Base-by-base conservation (phyloP, 306 rosid genomes). In the Quercus cerris region DNA sequence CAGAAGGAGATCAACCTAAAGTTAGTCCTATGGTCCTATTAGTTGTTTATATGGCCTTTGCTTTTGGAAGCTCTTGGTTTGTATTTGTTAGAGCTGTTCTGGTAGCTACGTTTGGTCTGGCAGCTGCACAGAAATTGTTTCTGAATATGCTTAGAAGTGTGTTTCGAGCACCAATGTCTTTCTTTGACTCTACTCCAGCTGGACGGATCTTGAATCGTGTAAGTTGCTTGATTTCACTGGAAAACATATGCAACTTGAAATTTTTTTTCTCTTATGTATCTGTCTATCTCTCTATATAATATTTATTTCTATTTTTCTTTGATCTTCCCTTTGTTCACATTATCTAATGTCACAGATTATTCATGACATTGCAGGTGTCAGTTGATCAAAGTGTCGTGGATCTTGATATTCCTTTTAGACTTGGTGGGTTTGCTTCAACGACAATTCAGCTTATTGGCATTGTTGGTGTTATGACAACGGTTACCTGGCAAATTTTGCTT, bases 391-490 rank as follows among this genome's bases (percentile, higher is more conserved):
- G 98, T 86, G 97, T 94, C 15, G 97, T 94, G 87, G 98, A 94
- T 90, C 97, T 94, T 81, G 98, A 94, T 81, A 94, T 94, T 82
- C 98, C 98, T 76, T 94, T 94, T 78, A 89, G 98, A 91, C 97
- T 94, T 71, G 97, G 97, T 75, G 98, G 97, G 75, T 94, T 92
- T 78, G 97, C 98, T 81, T 86, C 98, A 75, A 87, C 98, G 0
- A 94, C 98, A 22, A 94, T 94, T 82, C 98, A 94, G 78, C 93
- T 94, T 74, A 86, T 92, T 55, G 98, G 97, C 81, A 92, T 94
- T 81, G 97, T 92, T 86, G 97, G 84, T 69, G 98, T 94, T 46
- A 94, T 94, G 97, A 82, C 94, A 22, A 78, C 70, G 73, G 98
- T 94, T 82, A 94, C 98, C 57, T 94, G 98, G 97, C 98, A 94